Base-by-base conservation (phyloP, 2,329 filamentous ascomycete species). In the Fusarium brachygibbosum region DNA sequence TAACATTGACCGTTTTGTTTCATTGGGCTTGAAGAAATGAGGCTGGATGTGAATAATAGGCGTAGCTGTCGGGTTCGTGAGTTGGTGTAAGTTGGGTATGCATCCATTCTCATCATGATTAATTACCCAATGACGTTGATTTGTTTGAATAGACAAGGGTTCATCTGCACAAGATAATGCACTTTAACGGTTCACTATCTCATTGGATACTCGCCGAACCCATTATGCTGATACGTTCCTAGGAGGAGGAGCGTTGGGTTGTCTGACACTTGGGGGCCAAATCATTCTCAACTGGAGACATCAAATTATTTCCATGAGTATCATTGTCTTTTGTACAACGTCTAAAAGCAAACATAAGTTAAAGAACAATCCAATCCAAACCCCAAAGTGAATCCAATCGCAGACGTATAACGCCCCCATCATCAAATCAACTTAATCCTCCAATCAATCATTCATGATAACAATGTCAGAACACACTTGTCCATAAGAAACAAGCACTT, bases 291-390 rank as follows among this genome's bases (percentile, higher is more conserved):
- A 42, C 21, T 42, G 40, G 16, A 16, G 19, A 38, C 42, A 41
- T n/a, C 6, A n/a, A 34, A 12, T 38, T 40, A 34, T 38, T 25
- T 59, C 46, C 29, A 49, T 28, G 52, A 65, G 45, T 60, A 46
- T 56, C 55, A 66, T 66, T 65, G 42, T 55, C 46, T 62, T 50
- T 66, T 66, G 58, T 66, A 66, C 63, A 65, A 40, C 60, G 60
- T 65, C 60, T 65, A 65, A 42, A 25, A 59, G 57, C 42, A 35
- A 59, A 48, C 41, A 66, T 60, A 60, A 41, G 37, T 63, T 28
- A 25, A 49, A 53, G 46, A 64, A 59, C 40, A 59, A 58, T 65
- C 41, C 62, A 65, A 65, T 48, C 37, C 62, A 32, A 37, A 40
- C 48, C 48, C 45, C 56, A 40, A 58, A 56, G 19, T 41, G 49